Percentiles rank a stretch among this genome's conserved stretches.
phyloP scores from a whole-genome alignment of 1,284 basidiomycete species.

The Apiotrichum siamense region DNA sequence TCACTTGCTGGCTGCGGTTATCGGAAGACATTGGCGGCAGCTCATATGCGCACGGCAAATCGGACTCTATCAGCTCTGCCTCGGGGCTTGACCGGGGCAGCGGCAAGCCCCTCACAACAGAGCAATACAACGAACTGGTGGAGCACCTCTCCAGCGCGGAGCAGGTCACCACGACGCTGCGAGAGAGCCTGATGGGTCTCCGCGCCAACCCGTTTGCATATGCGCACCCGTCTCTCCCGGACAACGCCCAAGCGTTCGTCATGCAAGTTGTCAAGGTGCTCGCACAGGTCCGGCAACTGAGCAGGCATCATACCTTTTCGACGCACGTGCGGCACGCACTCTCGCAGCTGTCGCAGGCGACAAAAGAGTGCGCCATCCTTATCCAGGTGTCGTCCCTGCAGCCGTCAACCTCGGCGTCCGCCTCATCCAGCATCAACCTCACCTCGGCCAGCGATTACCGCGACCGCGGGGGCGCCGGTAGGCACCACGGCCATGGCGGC shows the following conservation, averaged over 20 bases:
- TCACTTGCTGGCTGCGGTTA: conserved; percentile 49
- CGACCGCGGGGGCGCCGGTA: no score
- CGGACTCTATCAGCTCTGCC: conserved; percentile 6
- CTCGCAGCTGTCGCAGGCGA: conserved; percentile 46
- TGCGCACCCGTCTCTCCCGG: conserved; percentile 28
- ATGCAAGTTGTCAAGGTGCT: conserved; percentile 49
- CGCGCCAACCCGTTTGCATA: conserved; percentile 33
- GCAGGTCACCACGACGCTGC: conserved; percentile 32
- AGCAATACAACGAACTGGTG: conserved; percentile 38
- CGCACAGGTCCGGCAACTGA: conserved; percentile 46
- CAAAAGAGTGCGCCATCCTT: conserved; percentile 49
- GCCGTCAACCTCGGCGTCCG: conserved; percentile 24
- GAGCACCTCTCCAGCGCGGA: conserved; percentile 38
- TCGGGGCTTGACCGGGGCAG: conserved; percentile 4
- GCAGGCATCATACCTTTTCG: conserved; percentile 40
- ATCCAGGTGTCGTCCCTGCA: conserved; percentile 44
- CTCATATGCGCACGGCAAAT: conserved; percentile 13
- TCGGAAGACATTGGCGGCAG: conserved; percentile 45
- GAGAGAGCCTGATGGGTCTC: conserved; percentile 38
- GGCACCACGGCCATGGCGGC: no score
- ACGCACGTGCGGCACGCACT: conserved; percentile 36
- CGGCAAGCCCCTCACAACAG: conserved; percentile 33
- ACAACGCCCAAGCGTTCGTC: conserved; percentile 40
- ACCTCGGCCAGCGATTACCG: background rate
- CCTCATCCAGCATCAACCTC: background rate